These are phyloP conservation scores for Hanseniaspora vineae DNA, from an alignment of 805 yeast species.

Conservation along the genomic window DNA sequence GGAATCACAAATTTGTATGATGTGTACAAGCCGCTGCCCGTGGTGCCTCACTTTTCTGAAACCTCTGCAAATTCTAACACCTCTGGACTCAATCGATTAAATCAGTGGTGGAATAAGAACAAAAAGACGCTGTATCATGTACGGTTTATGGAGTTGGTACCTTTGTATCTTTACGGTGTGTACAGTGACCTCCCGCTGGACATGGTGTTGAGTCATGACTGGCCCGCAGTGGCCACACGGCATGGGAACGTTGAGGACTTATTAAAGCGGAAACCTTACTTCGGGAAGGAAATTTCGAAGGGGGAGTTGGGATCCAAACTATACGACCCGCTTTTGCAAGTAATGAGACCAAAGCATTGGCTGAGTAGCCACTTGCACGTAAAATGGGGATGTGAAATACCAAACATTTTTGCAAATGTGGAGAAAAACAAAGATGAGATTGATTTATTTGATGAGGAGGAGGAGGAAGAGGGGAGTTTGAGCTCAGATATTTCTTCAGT, in stretches of 20 bases:
- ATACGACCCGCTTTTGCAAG: slow-evolving; percentile 38
- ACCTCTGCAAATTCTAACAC: too few relatives aligned
- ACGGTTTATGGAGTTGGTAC: slow-evolving; percentile 42
- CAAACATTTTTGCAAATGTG: slow-evolving; percentile 23
- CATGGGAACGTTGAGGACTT: slow-evolving; percentile 46
- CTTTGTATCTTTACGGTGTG: slow-evolving; percentile 30
- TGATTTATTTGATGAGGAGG: slow-evolving; percentile 18
- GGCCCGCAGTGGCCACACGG: slow-evolving; percentile 75
- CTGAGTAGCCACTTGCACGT: slow-evolving; percentile 85
- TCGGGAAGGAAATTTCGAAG: slow-evolving; percentile 45
- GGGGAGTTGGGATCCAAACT: slow-evolving; percentile 64
- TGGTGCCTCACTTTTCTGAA: slow-evolving; percentile 18
- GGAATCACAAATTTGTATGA: slow-evolving; percentile 62
- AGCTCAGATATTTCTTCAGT: slow-evolving; percentile 3
- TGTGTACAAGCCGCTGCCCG: slow-evolving; percentile 33
- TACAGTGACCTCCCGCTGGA: slow-evolving; percentile 24
- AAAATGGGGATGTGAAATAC: slow-evolving; percentile 47
- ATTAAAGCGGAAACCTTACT: slow-evolving; percentile 49
- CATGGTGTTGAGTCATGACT: slow-evolving; percentile 72
- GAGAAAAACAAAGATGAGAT: slow-evolving; percentile 21
- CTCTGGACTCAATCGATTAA: background rate
- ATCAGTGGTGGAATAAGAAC: slow-evolving; percentile 34
- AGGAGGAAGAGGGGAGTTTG: background rate
- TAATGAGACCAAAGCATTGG: slow-evolving; percentile 62
- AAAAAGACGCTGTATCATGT: slow-evolving; percentile 41